Evolutionary conservation across 2,329 filamentous ascomycete species (phyloP).

Genomic region (Aspergillus texensis): DNA sequence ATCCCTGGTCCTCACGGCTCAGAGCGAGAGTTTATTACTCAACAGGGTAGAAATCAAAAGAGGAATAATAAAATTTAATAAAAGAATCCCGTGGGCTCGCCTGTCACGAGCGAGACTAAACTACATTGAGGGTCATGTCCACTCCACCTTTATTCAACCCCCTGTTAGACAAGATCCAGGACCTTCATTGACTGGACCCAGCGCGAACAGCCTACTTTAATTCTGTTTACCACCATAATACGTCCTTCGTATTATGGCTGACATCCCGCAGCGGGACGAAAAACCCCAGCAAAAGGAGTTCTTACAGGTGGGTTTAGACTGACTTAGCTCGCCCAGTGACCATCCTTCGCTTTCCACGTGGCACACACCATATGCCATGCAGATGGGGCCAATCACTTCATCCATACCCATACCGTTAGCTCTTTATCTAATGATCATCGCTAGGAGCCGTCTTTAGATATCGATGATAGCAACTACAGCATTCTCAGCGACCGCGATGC

Average conservation of each 20-base stretch:
- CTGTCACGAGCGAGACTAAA: neutral
- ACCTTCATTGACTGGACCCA: neutral
- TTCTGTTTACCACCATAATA: neutral
- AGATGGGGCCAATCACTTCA: neutral
- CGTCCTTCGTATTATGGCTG: neutral
- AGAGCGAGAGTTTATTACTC: neutral
- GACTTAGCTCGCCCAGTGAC: neutral
- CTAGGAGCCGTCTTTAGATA: slow-evolving; percentile 20
- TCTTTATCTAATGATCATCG: neutral
- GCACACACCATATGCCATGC: neutral
- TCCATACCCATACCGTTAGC: neutral
- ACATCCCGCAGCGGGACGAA: neutral
- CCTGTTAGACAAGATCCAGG: neutral
- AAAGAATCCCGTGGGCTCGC: neutral
- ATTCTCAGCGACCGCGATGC: slow-evolving; percentile 37
- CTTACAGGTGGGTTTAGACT: slow-evolving; percentile 6
- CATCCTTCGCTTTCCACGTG: neutral
- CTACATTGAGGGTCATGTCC: neutral
- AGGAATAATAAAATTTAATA: neutral
- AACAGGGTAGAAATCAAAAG: neutral
- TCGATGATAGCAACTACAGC: slow-evolving; percentile 18
- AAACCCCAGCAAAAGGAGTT: slow-evolving; percentile 2
- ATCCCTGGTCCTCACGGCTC: neutral
- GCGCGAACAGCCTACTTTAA: neutral
- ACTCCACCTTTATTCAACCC: neutral